Evolutionary conservation across 176 grass and related monocot genomes (phyloP), one percentile per base, ranked within the genome.

Genomic region (Eremochloa ophiuroides): DNA sequence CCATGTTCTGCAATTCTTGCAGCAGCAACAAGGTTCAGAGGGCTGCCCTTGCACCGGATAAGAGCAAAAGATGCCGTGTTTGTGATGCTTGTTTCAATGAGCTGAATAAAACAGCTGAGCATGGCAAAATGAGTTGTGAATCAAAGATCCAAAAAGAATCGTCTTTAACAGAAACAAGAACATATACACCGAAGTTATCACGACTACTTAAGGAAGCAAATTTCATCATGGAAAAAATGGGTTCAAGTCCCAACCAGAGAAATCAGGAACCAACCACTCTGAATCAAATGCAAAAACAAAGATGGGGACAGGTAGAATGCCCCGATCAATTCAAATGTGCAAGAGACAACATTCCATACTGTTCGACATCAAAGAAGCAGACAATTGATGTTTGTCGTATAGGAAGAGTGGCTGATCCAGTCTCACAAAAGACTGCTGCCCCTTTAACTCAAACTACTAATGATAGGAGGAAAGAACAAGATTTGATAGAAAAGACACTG

Each of bases 1-100:
- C 82, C 71, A 80, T 91, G 70, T 95, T 93, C 81, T 99, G 96
- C 75, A 89, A 99, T 91, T 89, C 85, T 29, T 99, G 96, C 77
- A 99, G 93, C 73, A 88, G 73, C 55, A 99, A 91, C 51, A 99
- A 93, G 58, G 76, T 80, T 84, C 50, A 62, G 55, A 75, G 80
- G 47, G 96, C 91, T 40, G 85, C 96, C 75, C 85, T 95, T 71
- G 91, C 88, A 80, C 85, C 93, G 26, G 93, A 95, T 78, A 91
- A 73, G 80, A 84, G 38, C 73, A 93, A 85, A 91, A 86, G 40
- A 69, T 90, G 66, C 46, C 88, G 93, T 41, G 96, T 93, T 73
- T 99, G 96, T 30, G 87, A 99, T 77, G 51, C 81, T 14, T 99
- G 96, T 69, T 99, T 95, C 66, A 80, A n/a, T 79, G 89, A 93